A percentile compares a stretch with the other conserved stretches of the same genome.
Conservation (phyloP, 176 grass and related monocot genomes). For the Lolium rigidum region DNA sequence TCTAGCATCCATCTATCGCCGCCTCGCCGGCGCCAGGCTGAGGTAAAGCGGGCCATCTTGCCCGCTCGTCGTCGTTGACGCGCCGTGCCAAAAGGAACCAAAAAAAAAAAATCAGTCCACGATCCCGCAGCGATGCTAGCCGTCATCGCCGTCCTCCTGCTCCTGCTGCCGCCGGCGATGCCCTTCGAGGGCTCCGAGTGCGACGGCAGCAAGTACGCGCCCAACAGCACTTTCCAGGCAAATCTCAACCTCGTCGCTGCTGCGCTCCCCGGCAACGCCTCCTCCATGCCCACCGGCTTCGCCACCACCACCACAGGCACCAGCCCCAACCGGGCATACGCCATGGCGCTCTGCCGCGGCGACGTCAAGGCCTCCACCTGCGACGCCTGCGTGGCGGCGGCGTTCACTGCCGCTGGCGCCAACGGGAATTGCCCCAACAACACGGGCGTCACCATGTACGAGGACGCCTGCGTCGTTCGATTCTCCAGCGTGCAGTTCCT, state of each 20-base stretch:
- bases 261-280: slow-evolving; percentile 28
- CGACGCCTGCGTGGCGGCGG: slow-evolving; percentile 38
- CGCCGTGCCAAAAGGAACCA: neutral
- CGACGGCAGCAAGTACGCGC: neutral
- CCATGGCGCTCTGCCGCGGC: slow-evolving; percentile 62
- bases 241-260: slow-evolving; percentile 35
- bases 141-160: neutral
- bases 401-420: slow-evolving; percentile 12
- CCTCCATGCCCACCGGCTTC: slow-evolving; percentile 19
- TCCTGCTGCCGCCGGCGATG: neutral
- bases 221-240: slow-evolving; percentile 32
- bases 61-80: neutral
- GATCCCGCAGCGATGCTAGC: slow-evolving; percentile 5
- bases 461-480: slow-evolving; percentile 45
- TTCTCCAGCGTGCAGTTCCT: slow-evolving; percentile 56
- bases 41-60: neutral
- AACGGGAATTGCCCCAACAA: slow-evolving; percentile 2
- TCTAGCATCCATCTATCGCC: too few relatives aligned
- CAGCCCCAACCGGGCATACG: slow-evolving; percentile 26
- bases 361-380: slow-evolving; percentile 54
- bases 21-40: neutral
- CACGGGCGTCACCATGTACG: slow-evolving; percentile 37
- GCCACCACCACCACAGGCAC: slow-evolving; percentile 34
- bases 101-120: neutral
- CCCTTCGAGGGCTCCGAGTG: neutral